These are phyloP conservation scores for Nakaseomyces delphensis DNA, from an alignment of 1,139 yeast species.

Conservation along the genomic window DNA sequence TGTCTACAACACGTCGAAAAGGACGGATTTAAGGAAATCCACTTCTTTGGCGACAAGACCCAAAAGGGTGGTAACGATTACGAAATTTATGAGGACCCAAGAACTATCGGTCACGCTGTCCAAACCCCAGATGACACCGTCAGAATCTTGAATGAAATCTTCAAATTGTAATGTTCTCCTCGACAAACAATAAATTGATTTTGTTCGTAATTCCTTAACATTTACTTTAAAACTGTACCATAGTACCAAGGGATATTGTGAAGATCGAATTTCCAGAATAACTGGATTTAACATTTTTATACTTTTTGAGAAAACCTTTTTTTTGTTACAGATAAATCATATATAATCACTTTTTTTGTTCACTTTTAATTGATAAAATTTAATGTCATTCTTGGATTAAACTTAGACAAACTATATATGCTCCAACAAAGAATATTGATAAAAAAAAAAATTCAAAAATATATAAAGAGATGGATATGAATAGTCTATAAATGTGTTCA, in stretches of 20 bases:
- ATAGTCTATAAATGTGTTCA: neutral
- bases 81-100: constrained; percentile 82
- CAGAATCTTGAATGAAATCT: constrained; percentile 72
- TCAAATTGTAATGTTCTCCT: constrained; percentile 31
- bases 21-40: constrained; percentile 80
- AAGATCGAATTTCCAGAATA: too few species aligned
- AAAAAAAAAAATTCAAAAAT: neutral
- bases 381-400: too few species aligned
- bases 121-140: constrained; percentile 82
- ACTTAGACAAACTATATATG: too few species aligned
- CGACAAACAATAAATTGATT: neutral
- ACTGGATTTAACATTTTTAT: too few species aligned
- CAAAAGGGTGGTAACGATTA: constrained; percentile 97
- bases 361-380: too few species aligned
- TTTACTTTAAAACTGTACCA: too few species aligned
- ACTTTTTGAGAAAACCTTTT: too few species aligned
- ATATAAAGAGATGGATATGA: neutral
- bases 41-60: constrained; percentile 98
- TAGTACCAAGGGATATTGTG: too few species aligned
- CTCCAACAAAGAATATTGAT: neutral
- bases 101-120: constrained; percentile 96
- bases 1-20: constrained; percentile 84
- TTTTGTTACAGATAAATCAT: too few species aligned
- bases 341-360: too few species aligned
- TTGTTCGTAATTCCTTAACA: too few species aligned